Evolutionary conservation across 192 early-diverging fungal genomes (phyloP).

Genomic region (Funneliformis geosporum): DNA sequence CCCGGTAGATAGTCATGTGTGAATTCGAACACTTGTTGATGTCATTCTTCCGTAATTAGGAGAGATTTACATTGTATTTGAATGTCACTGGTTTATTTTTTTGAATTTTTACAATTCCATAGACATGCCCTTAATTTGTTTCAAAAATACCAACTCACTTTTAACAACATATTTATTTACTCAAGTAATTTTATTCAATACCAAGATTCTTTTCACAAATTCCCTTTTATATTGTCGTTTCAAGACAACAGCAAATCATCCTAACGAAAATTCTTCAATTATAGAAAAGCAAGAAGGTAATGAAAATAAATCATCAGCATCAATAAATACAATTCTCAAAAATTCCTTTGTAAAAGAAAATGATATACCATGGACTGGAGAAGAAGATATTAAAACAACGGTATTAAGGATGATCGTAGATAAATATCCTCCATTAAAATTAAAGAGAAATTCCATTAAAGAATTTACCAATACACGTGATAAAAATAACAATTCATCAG

Average conservation of each 20-base stretch:
- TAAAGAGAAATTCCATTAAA: constrained; percentile 32
- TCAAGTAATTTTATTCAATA: not conserved
- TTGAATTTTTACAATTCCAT: not conserved
- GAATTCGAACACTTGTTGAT: too few relatives aligned
- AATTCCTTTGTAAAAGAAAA: constrained; percentile 22
- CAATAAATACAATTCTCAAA: constrained; percentile 20
- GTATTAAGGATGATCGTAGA: constrained; percentile 38
- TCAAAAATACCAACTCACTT: too few relatives aligned
- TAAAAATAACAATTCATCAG: not conserved
- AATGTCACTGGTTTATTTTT: too few relatives aligned
- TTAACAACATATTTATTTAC: not conserved
- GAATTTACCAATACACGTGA: constrained; percentile 4
- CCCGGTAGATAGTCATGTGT: too few relatives aligned
- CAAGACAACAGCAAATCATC: not conserved
- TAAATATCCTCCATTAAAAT: constrained; percentile 37
- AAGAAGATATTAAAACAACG: constrained; percentile 31
- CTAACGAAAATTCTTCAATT: not conserved
- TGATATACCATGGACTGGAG: constrained; percentile 37
- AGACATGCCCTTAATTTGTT: not conserved
- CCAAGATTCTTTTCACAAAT: not conserved
- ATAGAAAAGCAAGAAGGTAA: not conserved
- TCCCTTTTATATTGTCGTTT: not conserved
- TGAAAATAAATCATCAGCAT: constrained; percentile 5
- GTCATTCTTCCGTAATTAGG: too few relatives aligned
- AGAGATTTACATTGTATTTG: too few relatives aligned